Conservation (phyloP, 768 basidiomycete species). For the Hypholoma fasciculare region DNA sequence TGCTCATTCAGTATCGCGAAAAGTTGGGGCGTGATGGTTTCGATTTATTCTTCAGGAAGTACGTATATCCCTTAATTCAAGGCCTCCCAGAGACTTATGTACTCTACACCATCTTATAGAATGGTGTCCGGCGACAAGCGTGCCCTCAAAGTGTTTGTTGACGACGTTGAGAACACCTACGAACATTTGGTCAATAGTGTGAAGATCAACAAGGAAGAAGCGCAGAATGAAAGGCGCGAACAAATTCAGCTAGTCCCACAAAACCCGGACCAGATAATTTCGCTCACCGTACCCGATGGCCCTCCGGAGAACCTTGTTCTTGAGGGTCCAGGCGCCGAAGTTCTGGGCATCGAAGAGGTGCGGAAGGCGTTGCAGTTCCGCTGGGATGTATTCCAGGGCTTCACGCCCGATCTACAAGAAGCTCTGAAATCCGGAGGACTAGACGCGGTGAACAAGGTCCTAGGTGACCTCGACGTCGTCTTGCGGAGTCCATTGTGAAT, state of each 20-base stretch:
- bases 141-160: slow-evolving; percentile 77
- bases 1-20: slow-evolving; percentile 91
- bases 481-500: slow-evolving; percentile 81
- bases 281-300: slow-evolving; percentile 94
- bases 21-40: slow-evolving; percentile 92
- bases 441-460: slow-evolving; percentile 85
- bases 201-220: slow-evolving; percentile 63
- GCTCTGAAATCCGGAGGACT: slow-evolving; percentile 75
- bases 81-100: background rate
- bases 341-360: slow-evolving; percentile 81
- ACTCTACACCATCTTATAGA: slow-evolving; percentile 38
- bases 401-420: slow-evolving; percentile 66
- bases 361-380: slow-evolving; percentile 82
- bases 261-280: slow-evolving; percentile 71
- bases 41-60: slow-evolving; percentile 92
- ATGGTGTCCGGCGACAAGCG: slow-evolving; percentile 81
- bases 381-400: slow-evolving; percentile 87
- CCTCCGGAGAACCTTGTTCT: slow-evolving; percentile 84
- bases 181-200: slow-evolving; percentile 77
- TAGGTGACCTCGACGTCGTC: slow-evolving; percentile 83
- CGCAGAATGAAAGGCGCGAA: slow-evolving; percentile 53
- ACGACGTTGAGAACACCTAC: slow-evolving; percentile 90
- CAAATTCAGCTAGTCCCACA: slow-evolving; percentile 96
- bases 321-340: slow-evolving; percentile 85
- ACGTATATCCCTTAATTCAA: slow-evolving; percentile 16